Evolutionary conservation across 2,329 filamentous ascomycete species (phyloP).

Genomic region (Hypoxylon sp.): DNA sequence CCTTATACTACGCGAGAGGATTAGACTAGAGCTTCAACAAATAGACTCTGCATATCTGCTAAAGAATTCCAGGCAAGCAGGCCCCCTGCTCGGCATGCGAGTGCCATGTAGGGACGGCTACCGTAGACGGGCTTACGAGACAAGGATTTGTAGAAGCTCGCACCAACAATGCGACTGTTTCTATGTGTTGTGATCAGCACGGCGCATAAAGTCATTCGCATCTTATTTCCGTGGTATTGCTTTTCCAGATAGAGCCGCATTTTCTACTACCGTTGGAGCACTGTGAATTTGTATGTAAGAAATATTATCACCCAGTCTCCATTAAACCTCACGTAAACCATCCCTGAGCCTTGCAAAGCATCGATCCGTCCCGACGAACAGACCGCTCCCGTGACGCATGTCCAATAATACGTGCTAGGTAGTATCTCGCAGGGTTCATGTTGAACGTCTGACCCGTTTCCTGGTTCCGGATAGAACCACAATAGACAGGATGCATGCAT

Average conservation of each 20-base stretch:
- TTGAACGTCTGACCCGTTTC: conserved; percentile 1
- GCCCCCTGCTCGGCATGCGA: background rate
- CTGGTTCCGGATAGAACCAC: conserved; percentile 6
- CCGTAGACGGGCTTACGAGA: background rate
- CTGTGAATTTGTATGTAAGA: background rate
- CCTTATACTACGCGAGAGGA: conserved; percentile 6
- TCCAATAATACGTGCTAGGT: background rate
- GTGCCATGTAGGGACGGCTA: background rate
- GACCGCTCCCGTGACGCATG: conserved; percentile 8
- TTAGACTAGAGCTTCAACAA: conserved; percentile 16
- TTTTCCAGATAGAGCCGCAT: conserved; percentile 18
- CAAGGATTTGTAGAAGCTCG: background rate
- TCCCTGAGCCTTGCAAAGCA: conserved; percentile 6
- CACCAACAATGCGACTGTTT: background rate
- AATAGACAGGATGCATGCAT: conserved; percentile 11
- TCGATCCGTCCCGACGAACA: conserved; percentile 6
- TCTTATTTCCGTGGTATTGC: conserved; percentile 1
- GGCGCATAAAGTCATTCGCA: conserved; percentile 6
- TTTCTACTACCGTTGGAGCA: background rate
- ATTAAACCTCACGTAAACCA: background rate
- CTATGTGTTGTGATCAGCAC: conserved; percentile 4
- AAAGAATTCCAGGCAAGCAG: background rate
- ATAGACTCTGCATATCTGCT: conserved; percentile 17
- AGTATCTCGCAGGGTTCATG: conserved; percentile 7
- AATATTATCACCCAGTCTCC: background rate